These are phyloP conservation scores for Neurospora sp. DNA, from an alignment of 495 filamentous ascomycete species.

Conservation along the genomic window DNA sequence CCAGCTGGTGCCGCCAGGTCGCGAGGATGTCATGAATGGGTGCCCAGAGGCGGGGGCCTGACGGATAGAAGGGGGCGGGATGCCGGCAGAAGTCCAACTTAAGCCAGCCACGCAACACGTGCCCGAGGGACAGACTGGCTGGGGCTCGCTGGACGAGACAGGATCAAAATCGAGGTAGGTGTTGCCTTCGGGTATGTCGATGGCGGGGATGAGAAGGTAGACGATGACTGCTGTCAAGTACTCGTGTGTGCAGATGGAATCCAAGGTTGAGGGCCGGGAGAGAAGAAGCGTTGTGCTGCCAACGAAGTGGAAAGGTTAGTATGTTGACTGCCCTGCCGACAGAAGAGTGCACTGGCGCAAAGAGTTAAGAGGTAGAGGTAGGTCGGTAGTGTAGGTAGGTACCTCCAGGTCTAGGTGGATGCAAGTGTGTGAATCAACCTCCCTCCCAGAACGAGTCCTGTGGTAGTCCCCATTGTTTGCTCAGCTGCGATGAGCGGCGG, in stretches of 20 bases:
- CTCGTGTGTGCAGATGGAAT: background rate
- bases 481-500: background rate
- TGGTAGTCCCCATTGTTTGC: background rate
- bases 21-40: constrained; percentile 10
- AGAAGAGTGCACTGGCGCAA: background rate
- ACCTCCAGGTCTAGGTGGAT: background rate
- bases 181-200: background rate
- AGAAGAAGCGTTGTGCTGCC: background rate
- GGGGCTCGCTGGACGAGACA: background rate
- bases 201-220: background rate
- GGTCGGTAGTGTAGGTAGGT: background rate
- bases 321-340: background rate
- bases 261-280: background rate
- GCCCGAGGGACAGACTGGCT: background rate
- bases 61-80: background rate
- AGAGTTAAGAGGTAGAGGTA: background rate
- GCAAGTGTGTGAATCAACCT: background rate
- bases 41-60: background rate
- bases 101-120: background rate
- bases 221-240: background rate
- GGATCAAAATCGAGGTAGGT: background rate
- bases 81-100: background rate
- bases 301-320: background rate
- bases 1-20: constrained; percentile 18
- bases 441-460: background rate